Percentiles rank a stretch among this genome's conserved stretches.
Evolutionary conservation across 1,284 basidiomycete species (phyloP).

Genomic region (Rhodotorula sp.): DNA sequence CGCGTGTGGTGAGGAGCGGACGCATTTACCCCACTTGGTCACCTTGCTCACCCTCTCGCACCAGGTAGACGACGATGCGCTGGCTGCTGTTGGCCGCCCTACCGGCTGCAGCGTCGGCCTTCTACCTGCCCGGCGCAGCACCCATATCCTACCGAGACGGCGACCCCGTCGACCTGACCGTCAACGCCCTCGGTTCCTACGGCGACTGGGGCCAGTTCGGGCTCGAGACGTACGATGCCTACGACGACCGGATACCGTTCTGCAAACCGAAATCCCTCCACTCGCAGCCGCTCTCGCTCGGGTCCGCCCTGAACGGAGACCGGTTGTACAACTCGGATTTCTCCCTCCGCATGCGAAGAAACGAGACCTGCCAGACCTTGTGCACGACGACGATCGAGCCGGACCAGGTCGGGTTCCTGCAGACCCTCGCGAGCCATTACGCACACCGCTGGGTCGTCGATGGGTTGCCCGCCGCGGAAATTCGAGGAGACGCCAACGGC

Average conservation of each 20-base stretch:
- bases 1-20: no score
- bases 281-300: slow-evolving; percentile 81
- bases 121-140: slow-evolving; percentile 49
- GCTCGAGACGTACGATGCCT: slow-evolving; percentile 63
- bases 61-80: not conserved
- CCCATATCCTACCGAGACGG: slow-evolving; percentile 48
- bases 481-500: slow-evolving; percentile 64
- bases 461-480: slow-evolving; percentile 85
- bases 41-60: not conserved
- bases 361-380: slow-evolving; percentile 71
- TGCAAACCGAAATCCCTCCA: slow-evolving; percentile 77
- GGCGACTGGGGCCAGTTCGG: slow-evolving; percentile 1
- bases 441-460: slow-evolving; percentile 94
- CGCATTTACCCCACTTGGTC: not conserved
- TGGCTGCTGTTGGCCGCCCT: not conserved
- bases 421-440: slow-evolving; percentile 85
- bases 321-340: slow-evolving; percentile 89
- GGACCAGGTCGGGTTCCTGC: slow-evolving; percentile 82
- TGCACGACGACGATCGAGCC: slow-evolving; percentile 65
- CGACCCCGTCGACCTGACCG: slow-evolving; percentile 49
- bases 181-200: slow-evolving; percentile 44
- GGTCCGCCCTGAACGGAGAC: slow-evolving; percentile 93
- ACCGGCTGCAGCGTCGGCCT: not conserved
- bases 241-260: slow-evolving; percentile 79
- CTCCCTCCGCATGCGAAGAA: slow-evolving; percentile 71